phyloP scores from a whole-genome alignment of 1,139 yeast genomes.

The Magnusiomyces ingens region DNA sequence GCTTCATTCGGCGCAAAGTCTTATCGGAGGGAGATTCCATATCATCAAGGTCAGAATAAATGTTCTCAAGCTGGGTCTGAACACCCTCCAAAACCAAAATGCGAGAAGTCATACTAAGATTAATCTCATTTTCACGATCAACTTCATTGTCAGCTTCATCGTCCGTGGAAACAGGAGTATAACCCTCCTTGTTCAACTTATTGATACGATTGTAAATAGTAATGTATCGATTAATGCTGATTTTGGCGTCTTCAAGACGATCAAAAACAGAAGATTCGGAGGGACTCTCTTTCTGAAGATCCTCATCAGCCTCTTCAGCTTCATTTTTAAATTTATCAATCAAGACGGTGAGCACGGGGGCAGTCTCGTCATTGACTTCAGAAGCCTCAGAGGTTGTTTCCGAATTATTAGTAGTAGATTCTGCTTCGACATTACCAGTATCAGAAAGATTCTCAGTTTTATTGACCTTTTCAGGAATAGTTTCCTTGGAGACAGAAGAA shows the following conservation, averaged over 20 bases:
- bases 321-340: too few species aligned
- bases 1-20: conserved; percentile 8
- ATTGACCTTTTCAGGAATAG: background rate
- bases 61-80: background rate
- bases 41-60: background rate
- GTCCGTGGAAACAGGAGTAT: background rate
- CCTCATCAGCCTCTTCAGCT: background rate
- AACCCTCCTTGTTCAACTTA: background rate
- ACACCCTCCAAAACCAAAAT: background rate
- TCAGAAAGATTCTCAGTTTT: background rate
- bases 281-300: background rate
- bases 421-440: background rate
- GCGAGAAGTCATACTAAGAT: background rate
- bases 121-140: background rate
- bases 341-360: background rate
- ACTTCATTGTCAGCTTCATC: background rate
- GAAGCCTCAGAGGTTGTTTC: background rate
- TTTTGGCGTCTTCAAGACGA: background rate
- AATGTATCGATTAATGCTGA: background rate
- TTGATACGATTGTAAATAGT: background rate
- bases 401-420: background rate
- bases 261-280: background rate
- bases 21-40: background rate
- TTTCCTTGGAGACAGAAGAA: too few species aligned
- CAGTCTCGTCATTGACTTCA: background rate